These are phyloP conservation scores for Puccinia horiana DNA, from an alignment of 1,284 basidiomycete species.

Conservation along the genomic window DNA sequence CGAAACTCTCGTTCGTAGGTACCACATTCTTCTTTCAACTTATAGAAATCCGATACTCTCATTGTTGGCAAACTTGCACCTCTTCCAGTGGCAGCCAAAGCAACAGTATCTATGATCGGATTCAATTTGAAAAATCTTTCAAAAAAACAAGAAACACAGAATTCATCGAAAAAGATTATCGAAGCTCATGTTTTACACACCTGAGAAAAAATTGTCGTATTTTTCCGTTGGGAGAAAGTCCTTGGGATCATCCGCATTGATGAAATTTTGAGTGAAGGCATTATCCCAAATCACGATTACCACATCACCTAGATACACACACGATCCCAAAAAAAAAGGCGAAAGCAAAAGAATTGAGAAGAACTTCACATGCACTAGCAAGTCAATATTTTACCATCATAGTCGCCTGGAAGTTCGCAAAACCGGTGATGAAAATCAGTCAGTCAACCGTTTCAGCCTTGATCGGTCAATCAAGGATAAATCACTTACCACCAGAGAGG, in stretches of 20 bases:
- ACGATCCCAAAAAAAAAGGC: background rate
- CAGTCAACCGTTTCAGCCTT: background rate
- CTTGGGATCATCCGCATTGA: constrained; percentile 24
- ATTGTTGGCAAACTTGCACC: constrained; percentile 12
- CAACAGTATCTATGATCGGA: background rate
- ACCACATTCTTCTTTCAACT: background rate
- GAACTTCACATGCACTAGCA: background rate
- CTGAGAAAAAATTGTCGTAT: constrained; percentile 34
- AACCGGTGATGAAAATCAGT: background rate
- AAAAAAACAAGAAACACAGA: background rate
- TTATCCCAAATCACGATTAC: constrained; percentile 45
- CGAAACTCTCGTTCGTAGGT: constrained; percentile 22
- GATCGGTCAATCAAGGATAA: background rate
- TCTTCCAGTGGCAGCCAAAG: background rate
- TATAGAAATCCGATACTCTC: constrained; percentile 19
- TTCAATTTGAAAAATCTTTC: background rate
- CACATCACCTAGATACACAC: constrained; percentile 22
- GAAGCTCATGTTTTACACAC: background rate
- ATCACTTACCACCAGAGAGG: constrained; percentile 39
- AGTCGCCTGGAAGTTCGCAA: constrained; percentile 26
- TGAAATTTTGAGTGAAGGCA: constrained; percentile 28
- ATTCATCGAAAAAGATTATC: background rate
- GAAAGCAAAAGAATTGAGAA: background rate
- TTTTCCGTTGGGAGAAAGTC: background rate
- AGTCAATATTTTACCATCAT: constrained; percentile 29